Evolutionary conservation across 306 rosid species (phyloP), one percentile per base, ranked within the genome.

Genomic region (Gynostemma pentaphyllum): DNA sequence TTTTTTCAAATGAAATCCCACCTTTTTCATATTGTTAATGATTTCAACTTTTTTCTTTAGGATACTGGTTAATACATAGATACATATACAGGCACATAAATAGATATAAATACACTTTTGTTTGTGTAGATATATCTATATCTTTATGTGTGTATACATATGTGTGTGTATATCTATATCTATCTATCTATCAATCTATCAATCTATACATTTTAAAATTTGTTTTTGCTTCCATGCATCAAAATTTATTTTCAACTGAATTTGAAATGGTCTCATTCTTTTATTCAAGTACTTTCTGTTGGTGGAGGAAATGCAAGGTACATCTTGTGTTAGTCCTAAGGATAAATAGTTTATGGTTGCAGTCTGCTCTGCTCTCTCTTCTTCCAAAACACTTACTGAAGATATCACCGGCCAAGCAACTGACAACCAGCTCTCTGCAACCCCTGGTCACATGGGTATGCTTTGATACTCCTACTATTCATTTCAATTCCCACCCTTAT

Each of bases 311-410:
- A 44, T 63, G 11, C 68, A 15, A 24, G 42, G 23, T 44, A 45
- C 42, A 9, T 14, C 16, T 47, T 55, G 57, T 34, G n/a, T 74
- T 55, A 52, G 42, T 67, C 54, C 66, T 55, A 57, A 77, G 45
- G 50, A 70, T 27, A 60, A 74, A 70, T 76, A 60, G 64, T 29
- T 73, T 73, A 24, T 73, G 40, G 39, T 81, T 74, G 81, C 95
- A 91, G 98, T 89, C 96, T 34, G 79, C 95, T 70, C 75, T 91
- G 70, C 85, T 91, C 63, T 91, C 98, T 72, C 87, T 85, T 74
- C 88, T 91, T 72, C 98, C 98, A 61, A 48, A 26, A 4, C 70
- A 84, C 80, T 73, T 85, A 78, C 74, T 82, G 56, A 71, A 81
- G 68, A 62, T 76, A 52, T 76, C 90, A 71, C 77, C 70, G 39